A percentile compares a stretch with the other conserved stretches of the same genome.
Evolutionary conservation across 495 filamentous ascomycete species (phyloP).

Genomic region (Penicillium pancosmium): DNA sequence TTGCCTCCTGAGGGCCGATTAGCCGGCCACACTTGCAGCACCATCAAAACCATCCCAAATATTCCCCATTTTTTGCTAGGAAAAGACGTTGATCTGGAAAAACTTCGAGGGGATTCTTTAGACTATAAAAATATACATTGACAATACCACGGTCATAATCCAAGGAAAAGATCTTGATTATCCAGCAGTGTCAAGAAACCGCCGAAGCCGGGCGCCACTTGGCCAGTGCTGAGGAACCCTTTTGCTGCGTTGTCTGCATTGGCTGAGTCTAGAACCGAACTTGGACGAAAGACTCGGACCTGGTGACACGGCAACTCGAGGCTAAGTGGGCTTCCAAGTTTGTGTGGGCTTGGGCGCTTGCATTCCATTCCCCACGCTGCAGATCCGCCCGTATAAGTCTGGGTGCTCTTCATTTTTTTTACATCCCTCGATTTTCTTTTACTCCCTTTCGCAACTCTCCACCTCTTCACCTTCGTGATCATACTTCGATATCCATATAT

Average conservation of each 20-base stretch:
- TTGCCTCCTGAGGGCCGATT: constrained; percentile 11
- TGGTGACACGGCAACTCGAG: constrained; percentile 24
- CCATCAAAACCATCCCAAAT: neutral
- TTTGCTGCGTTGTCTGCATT: constrained; percentile 1
- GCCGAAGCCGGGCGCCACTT: constrained; percentile 6
- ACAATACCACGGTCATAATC: constrained; percentile 3
- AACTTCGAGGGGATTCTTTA: neutral
- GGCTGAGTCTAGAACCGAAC: constrained; percentile 25
- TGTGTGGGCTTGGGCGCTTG: constrained; percentile 13
- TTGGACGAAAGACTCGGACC: constrained; percentile 2
- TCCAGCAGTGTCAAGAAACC: neutral
- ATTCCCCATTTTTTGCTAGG: neutral
- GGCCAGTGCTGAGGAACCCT: constrained; percentile 7
- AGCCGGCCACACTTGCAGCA: constrained; percentile 9
- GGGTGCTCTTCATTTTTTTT: constrained; percentile 1
- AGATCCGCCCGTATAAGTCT: constrained; percentile 25
- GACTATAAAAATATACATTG: neutral
- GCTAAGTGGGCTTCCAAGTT: neutral
- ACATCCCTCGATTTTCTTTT: neutral
- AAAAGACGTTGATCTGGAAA: neutral
- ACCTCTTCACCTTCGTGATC: neutral
- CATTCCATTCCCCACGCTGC: constrained; percentile 25
- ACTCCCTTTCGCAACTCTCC: constrained; percentile 6
- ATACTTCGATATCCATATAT: neutral
- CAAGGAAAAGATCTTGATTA: neutral